Base-by-base conservation (phyloP, 176 grass and related monocot genomes). In the Zea luxurians region DNA sequence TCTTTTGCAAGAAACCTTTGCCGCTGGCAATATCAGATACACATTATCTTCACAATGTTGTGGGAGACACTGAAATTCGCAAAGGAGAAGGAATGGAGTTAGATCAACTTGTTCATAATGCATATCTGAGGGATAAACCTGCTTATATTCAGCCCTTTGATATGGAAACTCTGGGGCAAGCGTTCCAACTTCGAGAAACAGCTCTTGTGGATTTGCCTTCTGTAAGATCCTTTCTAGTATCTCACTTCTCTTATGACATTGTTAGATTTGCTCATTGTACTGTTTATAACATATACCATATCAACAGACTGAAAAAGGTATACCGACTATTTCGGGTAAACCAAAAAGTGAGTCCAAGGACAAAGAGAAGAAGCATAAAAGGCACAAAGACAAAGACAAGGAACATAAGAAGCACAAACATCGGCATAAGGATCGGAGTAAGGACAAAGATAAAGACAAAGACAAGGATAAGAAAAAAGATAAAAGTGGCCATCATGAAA, bases 31-130 rank as follows among this genome's bases (percentile, higher is more conserved):
- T 99, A 64, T 90, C 92, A 74, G 92, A 95, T 87, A 92, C 96
- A 49, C 92, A 99, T 81, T 98, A 99, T 80, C 83, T 99, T 86
- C 88, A 93, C 68, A 95, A 92, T 91, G 83, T 92, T 50, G 90
- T 87, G 53, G 96, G 96, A 10, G 92, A 99, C 48, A 92, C 86
- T 21, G 96, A 99, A 92, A 99, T 99, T 46, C 85, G 92, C 54
- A 95, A 85, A 89, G 96, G 96, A 69, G 96, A 99, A 85, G 96
- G 92, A 60, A 99, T 99, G 96, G 92, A 99, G 86, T 81, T 99
- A 37, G 88, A 94, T 64, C 96, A 99, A 68, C 90, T 99, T 2
- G 70, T 99, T 79, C 90, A 92, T 67, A 88, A 80, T 80, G 84
- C 86, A 27, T 90, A 93, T 73, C 75, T 89, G 70, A 80, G 81